These are phyloP conservation scores for Penicillium sp. DNA, from an alignment of 2,329 filamentous ascomycete genomes.

Conservation along the genomic window DNA sequence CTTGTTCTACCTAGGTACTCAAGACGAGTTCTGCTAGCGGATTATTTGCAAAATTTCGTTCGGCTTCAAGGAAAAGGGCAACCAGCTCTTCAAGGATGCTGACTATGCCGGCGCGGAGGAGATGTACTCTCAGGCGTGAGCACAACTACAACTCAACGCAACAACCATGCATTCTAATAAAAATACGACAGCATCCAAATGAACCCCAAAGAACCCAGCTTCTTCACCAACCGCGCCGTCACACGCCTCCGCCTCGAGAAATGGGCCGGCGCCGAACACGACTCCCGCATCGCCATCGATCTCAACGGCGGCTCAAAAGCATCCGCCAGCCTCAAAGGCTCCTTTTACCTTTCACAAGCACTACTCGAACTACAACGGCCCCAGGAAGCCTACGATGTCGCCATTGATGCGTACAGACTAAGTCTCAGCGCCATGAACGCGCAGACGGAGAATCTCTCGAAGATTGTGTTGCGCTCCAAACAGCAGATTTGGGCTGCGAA, in stretches of 20 bases:
- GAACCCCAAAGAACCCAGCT: conserved; percentile 69
- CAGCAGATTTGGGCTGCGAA: conserved; percentile 78
- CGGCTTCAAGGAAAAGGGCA: conserved; percentile 43
- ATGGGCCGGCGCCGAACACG: conserved; percentile 71
- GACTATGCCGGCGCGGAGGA: conserved; percentile 45
- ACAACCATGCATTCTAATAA: not conserved
- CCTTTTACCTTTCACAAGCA: conserved; percentile 79
- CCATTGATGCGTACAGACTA: conserved; percentile 67
- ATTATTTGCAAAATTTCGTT: conserved; percentile 17
- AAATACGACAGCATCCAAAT: conserved; percentile 62
- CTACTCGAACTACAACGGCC: conserved; percentile 69
- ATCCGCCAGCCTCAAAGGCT: conserved; percentile 70
- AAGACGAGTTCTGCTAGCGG: not conserved
- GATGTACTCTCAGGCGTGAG: conserved; percentile 45
- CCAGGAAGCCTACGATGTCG: conserved; percentile 68
- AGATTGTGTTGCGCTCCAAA: conserved; percentile 73
- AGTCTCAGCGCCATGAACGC: conserved; percentile 62
- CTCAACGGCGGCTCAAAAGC: conserved; percentile 49
- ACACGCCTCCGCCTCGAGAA: conserved; percentile 69
- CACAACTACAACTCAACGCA: conserved; percentile 1
- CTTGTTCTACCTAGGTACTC: not conserved
- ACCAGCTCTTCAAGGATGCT: conserved; percentile 43
- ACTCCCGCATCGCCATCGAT: conserved; percentile 71
- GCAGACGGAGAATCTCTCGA: conserved; percentile 67
- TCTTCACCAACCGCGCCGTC: conserved; percentile 89